These are phyloP conservation scores for Hirschioporus abietinus DNA, from an alignment of 768 basidiomycete genomes.

Conservation along the genomic window DNA sequence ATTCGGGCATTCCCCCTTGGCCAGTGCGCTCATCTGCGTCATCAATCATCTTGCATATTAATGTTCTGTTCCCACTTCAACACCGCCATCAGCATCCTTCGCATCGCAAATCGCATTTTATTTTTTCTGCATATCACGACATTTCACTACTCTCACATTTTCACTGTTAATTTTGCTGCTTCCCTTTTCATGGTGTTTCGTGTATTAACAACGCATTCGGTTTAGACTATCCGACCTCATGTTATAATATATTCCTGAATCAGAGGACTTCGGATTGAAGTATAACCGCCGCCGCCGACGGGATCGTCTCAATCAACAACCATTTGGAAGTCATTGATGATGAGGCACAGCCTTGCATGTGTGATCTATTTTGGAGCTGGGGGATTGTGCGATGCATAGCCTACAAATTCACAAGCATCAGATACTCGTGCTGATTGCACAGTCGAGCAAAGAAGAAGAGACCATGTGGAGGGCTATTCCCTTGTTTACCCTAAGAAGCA, in stretches of 20 bases:
- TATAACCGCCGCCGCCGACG: neutral
- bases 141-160: conserved; percentile 1
- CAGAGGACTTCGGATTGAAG: neutral
- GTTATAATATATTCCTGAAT: neutral
- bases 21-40: neutral
- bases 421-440: neutral
- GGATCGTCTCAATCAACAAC: neutral
- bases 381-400: neutral
- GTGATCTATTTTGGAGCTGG: neutral
- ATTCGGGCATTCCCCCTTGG: neutral
- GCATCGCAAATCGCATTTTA: conserved; percentile 1
- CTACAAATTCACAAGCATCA: neutral
- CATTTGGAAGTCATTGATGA: neutral
- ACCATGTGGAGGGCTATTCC: neutral
- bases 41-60: neutral
- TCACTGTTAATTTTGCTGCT: neutral
- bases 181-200: neutral
- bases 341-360: neutral
- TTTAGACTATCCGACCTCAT: neutral
- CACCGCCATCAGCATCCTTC: neutral
- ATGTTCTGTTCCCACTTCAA: neutral
- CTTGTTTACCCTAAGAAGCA: neutral
- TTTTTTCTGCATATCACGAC: neutral
- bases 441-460: neutral
- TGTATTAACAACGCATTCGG: neutral